Base-by-base conservation (phyloP, 2,329 filamentous ascomycete species). In the Venturia carpophila region DNA sequence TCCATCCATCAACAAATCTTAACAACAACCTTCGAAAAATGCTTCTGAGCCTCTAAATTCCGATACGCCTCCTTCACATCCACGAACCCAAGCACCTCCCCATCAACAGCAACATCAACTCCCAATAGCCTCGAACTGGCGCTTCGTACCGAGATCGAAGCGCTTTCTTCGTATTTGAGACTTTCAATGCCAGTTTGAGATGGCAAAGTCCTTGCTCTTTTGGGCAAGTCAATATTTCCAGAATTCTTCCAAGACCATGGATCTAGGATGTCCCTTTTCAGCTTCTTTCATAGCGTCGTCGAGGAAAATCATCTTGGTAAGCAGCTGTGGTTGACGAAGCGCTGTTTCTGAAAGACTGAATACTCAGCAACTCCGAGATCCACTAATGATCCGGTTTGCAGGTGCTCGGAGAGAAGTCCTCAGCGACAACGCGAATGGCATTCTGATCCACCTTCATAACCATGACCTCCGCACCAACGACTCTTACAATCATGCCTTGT, bases 71-170 rank as follows among this genome's bases (percentile, higher is more conserved):
- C 77, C 70, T 76, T 78, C 1, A 75, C 58, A 65, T 82, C 70
- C 21, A 81, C 79, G 42, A 83, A 69, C 13, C 67, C 72, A 66
- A 83, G 83, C 3, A 78, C 75, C 68, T 72, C 76, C 11, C 71
- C 75, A 70, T 83, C 81, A 41, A 84, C 70, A 1, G 83, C 75
- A 2, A 82, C 81, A 62, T 71, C 74, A 39, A 78, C 78, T 30
- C 76, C 73, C 5, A 80, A 84, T 81, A 11, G 85, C 83, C 72
- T 83, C 80, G 73, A 83, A 78, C 73, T 81, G 78, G 3, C 71
- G 55, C 19, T 79, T 72, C 69, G 67, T 80, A 4, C 82, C 82
- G 7, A 79, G 78, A 58, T 27, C 11, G n/a, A 10, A 17, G 37
- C 30, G 11, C 11, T 39, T 6, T 60, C 37, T 43, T 64, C 34